Conservation (phyloP, 306 rosid genomes). For the Oxytropis ochrocephala region DNA sequence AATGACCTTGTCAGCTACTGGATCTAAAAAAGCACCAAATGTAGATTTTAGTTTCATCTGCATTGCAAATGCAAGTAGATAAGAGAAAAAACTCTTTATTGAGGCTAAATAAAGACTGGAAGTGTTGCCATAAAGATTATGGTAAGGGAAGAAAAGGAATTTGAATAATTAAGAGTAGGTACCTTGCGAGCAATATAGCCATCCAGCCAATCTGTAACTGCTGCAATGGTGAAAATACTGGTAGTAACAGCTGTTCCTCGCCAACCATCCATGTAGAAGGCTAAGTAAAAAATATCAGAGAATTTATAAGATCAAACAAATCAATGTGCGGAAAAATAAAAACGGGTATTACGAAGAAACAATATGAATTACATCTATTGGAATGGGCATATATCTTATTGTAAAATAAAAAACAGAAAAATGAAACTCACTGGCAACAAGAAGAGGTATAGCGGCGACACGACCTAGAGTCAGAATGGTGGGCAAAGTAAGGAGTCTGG, state of each 20-base stretch:
- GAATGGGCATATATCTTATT: neutral
- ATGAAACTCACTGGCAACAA: conserved; percentile 50
- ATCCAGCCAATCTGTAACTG: conserved; percentile 97
- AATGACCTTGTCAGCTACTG: conserved; percentile 94
- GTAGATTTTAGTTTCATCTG: conserved; percentile 89
- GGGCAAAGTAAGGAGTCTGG: conserved; percentile 77
- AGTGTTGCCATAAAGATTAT: neutral
- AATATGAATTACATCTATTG: neutral
- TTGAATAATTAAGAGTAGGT: neutral
- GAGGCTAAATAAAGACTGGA: neutral
- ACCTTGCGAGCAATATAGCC: conserved; percentile 97
- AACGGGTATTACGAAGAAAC: neutral
- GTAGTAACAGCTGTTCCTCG: conserved; percentile 84
- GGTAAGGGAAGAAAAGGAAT: neutral
- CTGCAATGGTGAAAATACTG: conserved; percentile 69
- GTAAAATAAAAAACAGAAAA: neutral
- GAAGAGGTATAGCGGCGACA: conserved; percentile 78
- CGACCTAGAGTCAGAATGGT: conserved; percentile 88
- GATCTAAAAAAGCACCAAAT: conserved; percentile 94
- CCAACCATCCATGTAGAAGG: conserved; percentile 74
- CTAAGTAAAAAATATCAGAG: conserved; percentile 21
- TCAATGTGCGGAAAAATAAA: no score
- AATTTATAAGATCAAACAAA: neutral
- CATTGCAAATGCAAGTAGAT: conserved; percentile 15
- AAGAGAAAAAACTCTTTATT: neutral